Base-by-base conservation (phyloP, 768 basidiomycete species). In the Pleurotus ostreatus region DNA sequence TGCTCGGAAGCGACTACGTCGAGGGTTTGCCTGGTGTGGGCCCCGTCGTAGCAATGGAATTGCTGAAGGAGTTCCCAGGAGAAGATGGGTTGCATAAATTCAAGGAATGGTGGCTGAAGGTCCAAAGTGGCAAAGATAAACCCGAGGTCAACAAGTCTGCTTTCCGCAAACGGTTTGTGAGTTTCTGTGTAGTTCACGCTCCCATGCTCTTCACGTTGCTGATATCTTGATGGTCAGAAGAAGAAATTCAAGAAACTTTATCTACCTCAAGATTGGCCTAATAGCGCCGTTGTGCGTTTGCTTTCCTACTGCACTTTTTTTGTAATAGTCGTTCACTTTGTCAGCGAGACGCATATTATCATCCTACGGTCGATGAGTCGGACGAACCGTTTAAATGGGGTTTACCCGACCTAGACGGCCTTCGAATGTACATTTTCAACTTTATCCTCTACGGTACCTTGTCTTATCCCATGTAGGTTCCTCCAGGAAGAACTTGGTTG, bases 371-470 rank as follows among this genome's bases (percentile, higher is more conserved):
- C 5, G 94, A 98, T 66, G 82, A 84, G 39, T 96, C 94, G 0
- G 87, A 94, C 55, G 95, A 98, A 60, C 86, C 90, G 0, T 98
- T 99, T 69, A 92, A 93, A 63, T 99, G 96, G 96, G 94, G 92
- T 3, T 74, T 94, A 59, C 93, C 95, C n/a, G 97, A 98, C 67
- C 82, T 99, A 1, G 93, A 97, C 65, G 94, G 88, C 2, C 80
- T 99, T 54, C 84, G 94, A 60, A 71, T 79, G 92, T 95, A 67
- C 55, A 84, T 72, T 13, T 51, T 56, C 46, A 37, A 30, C 46
- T 25, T 25, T 20, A 15, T 25, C 23, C 15, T 16, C 8, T 8
- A 41, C 8, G 22, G 23, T 26, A 34, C 34, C 13, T 5, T 39
- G 61, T 26, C 43, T 47, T 49, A 45, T 63, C 67, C 52, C 8